Evolutionary conservation across 2,329 filamentous ascomycete genomes (phyloP), one percentile per base, ranked within the genome.

Genomic region (Pseudopyrenochaeta lycopersici): DNA sequence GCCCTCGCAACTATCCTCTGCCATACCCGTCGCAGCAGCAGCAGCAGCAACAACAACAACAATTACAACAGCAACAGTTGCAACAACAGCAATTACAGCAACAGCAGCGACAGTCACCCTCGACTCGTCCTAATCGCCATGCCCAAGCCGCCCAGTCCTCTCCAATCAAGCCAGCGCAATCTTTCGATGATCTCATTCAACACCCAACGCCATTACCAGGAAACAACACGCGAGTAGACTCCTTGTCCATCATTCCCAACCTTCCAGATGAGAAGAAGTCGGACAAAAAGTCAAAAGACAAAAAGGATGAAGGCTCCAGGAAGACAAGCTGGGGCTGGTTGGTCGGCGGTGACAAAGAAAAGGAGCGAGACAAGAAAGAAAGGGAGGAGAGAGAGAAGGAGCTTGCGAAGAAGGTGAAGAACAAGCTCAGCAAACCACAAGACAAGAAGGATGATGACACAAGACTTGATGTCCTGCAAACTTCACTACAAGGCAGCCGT

Each of bases 301-400:
- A 90, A 69, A 89, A 92, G 4, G 87, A 84, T 58, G 87, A 91
- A 40, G 81, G 80, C 2, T 76, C 81, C 20, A 85, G 88, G 55
- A 96, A 95, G 72, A 93, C 92, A 10, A 90, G 89, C 55, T 91
- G 91, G 90, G 91, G 91, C 63, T 93, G 90, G 89, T 84, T 93
- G 29, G 70, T 77, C 7, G 84, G 84, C 33, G 83, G 84, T 36
- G 90, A 93, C 54, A 89, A 88, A 65, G 86, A 90, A 30, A 89
- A 88, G 54, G 89, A 90, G 63, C 80, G 82, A 56, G 84, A 85
- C 46, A 84, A 84, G 21, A 84, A 79, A 29, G 73, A 80, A 11
- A 64, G 76, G 53, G 75, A 76, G 20, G 73, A 77, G 18, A 69
- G 69, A 35, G 75, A 76, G 11, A 77, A 75, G 46, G 73, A 77